phyloP scores from a whole-genome alignment of 164 flowering plant species.

The Piper longum region DNA sequence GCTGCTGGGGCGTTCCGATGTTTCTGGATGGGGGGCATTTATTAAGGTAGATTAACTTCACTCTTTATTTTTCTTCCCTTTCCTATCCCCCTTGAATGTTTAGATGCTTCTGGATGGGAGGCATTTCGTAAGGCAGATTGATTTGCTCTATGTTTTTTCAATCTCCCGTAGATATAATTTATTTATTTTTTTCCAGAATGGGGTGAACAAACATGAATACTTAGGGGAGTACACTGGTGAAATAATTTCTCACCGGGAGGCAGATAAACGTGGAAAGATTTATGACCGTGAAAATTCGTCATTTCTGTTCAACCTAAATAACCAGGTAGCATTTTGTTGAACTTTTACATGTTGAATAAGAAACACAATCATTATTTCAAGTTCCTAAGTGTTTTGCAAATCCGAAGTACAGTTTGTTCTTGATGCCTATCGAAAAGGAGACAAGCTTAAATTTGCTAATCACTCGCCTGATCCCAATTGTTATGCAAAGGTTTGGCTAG shows the following conservation, averaged over 20 bases:
- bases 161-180: conserved; percentile 1
- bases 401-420: conserved; percentile 65
- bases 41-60: conserved; percentile 48
- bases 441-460: conserved; percentile 93
- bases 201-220: conserved; percentile 84
- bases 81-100: not conserved
- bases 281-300: conserved; percentile 97
- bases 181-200: conserved; percentile 46
- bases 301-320: conserved; percentile 92
- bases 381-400: not conserved
- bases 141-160: not conserved
- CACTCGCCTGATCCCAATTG: conserved; percentile 98
- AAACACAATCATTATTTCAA: too few species aligned
- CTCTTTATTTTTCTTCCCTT: conserved; percentile 1
- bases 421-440: conserved; percentile 95
- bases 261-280: conserved; percentile 98
- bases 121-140: too few species aligned
- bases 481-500: conserved; percentile 72
- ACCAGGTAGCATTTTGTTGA: conserved; percentile 46
- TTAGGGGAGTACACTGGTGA: conserved; percentile 99
- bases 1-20: conserved; percentile 89
- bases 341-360: too few species aligned
- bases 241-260: conserved; percentile 91
- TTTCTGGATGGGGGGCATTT: conserved; percentile 99
- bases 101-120: too few species aligned